phyloP scores from a whole-genome alignment of 169 alveolate species.

The Cryptosporidium canis region DNA sequence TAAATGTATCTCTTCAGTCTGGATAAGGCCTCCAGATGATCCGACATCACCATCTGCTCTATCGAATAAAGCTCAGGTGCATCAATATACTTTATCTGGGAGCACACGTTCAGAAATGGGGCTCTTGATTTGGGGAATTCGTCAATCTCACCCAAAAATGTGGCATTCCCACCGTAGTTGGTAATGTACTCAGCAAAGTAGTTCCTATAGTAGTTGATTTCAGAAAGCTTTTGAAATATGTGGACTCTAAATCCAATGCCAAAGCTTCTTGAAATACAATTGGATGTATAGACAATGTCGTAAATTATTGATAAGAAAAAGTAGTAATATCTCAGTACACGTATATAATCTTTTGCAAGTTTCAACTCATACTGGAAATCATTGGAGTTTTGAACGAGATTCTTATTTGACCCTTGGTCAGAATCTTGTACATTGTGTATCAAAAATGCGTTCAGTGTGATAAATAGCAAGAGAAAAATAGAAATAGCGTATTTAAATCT shows the following conservation, averaged over 20 bases:
- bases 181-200: neutral
- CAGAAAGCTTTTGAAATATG: neutral
- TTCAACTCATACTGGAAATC: neutral
- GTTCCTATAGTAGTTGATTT: neutral
- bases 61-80: neutral
- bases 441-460: neutral
- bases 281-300: neutral
- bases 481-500: neutral
- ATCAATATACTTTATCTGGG: neutral
- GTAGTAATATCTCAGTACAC: neutral
- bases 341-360: neutral
- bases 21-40: neutral
- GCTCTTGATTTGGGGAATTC: slow-evolving; percentile 8
- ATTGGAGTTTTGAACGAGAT: neutral
- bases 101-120: neutral
- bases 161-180: neutral
- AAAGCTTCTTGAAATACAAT: neutral
- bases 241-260: neutral
- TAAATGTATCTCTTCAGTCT: neutral
- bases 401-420: neutral
- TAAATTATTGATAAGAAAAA: neutral
- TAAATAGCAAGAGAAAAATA: neutral
- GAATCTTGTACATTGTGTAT: neutral
- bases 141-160: neutral
- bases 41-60: neutral